phyloP scores from a whole-genome alignment of 2,329 filamentous ascomycete species.

The Colletotrichum liriopes region DNA sequence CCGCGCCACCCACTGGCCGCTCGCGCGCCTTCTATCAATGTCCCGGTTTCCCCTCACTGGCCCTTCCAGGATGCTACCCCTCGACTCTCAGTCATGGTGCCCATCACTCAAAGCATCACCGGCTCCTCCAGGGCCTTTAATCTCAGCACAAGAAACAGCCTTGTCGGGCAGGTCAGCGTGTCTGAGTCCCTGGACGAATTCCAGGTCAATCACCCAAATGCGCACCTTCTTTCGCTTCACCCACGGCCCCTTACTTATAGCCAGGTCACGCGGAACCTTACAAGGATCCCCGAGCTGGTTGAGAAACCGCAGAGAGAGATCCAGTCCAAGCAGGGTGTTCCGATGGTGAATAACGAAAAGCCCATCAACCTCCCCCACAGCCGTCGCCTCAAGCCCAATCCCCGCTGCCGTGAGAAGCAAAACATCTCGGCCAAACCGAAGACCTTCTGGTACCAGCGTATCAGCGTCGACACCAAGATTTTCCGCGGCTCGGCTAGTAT shows the following conservation, averaged over 20 bases:
- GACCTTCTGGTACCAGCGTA: conserved; percentile 30
- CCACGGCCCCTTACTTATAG: background rate
- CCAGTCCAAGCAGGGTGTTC: background rate
- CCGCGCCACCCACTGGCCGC: conserved; percentile 14
- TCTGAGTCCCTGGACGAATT: conserved; percentile 38
- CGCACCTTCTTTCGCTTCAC: conserved; percentile 23
- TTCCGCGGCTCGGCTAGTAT: conserved; percentile 9
- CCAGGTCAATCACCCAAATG: conserved; percentile 34
- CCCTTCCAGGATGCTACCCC: conserved; percentile 39
- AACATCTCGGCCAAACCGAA: conserved; percentile 3
- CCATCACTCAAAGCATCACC: conserved; percentile 27
- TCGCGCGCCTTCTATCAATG: background rate
- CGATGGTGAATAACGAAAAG: background rate
- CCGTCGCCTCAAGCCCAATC: background rate
- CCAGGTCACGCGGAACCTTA: background rate
- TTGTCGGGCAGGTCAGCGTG: conserved; percentile 24
- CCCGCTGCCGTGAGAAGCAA: background rate
- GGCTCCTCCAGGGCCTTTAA: background rate
- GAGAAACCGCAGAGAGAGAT: background rate
- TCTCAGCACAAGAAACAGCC: background rate
- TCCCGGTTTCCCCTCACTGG: conserved; percentile 24
- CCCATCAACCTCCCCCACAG: background rate
- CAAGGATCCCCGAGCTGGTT: conserved; percentile 23
- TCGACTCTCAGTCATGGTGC: conserved; percentile 23
- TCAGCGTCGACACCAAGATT: conserved; percentile 23